Evolutionary conservation across 306 rosid genomes (phyloP).

Genomic region (Arachis hypogaea): DNA sequence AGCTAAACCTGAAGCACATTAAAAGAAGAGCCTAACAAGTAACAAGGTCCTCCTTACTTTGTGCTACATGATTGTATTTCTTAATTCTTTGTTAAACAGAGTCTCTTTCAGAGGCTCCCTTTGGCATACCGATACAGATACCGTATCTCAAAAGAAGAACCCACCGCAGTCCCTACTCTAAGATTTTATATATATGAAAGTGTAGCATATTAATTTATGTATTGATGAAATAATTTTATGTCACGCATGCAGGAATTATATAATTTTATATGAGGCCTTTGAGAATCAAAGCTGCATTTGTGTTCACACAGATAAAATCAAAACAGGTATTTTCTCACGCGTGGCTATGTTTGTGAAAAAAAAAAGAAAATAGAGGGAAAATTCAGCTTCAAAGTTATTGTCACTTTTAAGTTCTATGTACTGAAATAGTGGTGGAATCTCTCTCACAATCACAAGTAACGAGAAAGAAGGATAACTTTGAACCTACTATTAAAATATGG

Average conservation of each 20-base stretch:
- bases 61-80: constrained; percentile 23
- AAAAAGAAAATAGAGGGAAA: constrained; percentile 21
- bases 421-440: constrained; percentile 37
- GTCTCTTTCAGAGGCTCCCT: constrained; percentile 31
- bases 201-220: background rate
- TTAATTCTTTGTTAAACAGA: constrained; percentile 18
- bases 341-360: constrained; percentile 25
- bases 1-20: constrained; percentile 27
- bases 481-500: background rate
- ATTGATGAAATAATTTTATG: too few relatives aligned
- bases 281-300: constrained; percentile 32
- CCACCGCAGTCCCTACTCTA: constrained; percentile 43
- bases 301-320: constrained; percentile 9
- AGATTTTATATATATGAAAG: constrained; percentile 14
- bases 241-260: constrained; percentile 57
- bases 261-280: constrained; percentile 36
- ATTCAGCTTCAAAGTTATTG: constrained; percentile 37
- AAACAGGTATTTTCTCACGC: constrained; percentile 46
- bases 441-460: constrained; percentile 46
- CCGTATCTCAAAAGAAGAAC: constrained; percentile 73
- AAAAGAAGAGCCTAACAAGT: constrained; percentile 54
- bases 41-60: constrained; percentile 22
- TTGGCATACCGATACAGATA: background rate
- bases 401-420: constrained; percentile 1
- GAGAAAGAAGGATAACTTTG: constrained; percentile 44